These are phyloP conservation scores for Fusarium avenaceum DNA, from an alignment of 2,329 filamentous ascomycete species.

Conservation along the genomic window DNA sequence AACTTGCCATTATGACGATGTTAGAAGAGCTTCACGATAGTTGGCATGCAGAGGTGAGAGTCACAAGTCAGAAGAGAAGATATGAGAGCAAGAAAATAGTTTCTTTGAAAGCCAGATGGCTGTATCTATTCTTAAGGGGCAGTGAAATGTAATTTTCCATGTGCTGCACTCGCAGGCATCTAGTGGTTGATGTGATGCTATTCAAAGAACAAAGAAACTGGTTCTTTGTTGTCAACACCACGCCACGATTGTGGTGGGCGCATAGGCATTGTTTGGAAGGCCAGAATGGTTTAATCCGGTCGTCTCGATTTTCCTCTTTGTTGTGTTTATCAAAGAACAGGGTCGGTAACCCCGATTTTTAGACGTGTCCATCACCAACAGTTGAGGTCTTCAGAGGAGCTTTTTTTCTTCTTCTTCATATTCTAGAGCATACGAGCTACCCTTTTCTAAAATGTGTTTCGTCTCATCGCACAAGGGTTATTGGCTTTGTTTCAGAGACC, in stretches of 20 bases:
- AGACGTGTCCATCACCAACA: not conserved
- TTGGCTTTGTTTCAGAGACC: not conserved
- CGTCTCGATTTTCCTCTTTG: conserved; percentile 13
- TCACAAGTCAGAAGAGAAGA: not conserved
- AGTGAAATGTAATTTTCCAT: not conserved
- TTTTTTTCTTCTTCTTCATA: not conserved
- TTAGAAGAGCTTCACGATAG: not conserved
- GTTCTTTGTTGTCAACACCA: conserved; percentile 31
- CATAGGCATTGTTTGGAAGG: conserved; percentile 21
- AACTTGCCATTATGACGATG: conserved; percentile 12
- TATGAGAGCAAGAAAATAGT: conserved; percentile 6
- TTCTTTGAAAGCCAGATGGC: conserved; percentile 1
- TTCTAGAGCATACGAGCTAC: not conserved
- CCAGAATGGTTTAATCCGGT: not conserved
- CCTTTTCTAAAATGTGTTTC: not conserved
- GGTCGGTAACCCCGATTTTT: not conserved
- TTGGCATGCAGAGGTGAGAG: not conserved
- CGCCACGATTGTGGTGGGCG: conserved; percentile 7
- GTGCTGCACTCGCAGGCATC: not conserved
- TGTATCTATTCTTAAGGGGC: conserved; percentile 12
- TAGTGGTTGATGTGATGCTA: conserved; percentile 10
- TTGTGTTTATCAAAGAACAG: not conserved
- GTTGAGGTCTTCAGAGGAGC: not conserved
- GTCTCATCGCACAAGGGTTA: not conserved
- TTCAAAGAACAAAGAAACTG: conserved; percentile 44